Conservation (phyloP, 768 basidiomycete species). For the Mycena rosella region DNA sequence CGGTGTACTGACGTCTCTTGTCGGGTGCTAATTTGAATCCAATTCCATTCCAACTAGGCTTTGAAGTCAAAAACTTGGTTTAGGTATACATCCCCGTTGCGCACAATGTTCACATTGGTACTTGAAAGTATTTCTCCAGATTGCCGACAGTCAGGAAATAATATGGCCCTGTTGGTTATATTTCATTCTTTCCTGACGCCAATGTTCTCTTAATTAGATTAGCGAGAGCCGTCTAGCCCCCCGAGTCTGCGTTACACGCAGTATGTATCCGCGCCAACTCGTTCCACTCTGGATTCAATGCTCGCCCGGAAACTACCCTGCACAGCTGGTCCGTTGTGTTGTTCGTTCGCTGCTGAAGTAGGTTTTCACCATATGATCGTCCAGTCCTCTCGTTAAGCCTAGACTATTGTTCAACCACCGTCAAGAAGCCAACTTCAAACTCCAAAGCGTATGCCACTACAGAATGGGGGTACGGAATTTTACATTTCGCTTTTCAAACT, state of each 20-base stretch:
- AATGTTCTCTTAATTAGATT: conserved; percentile 12
- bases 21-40: conserved; percentile 7
- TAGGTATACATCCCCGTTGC: conserved; percentile 5
- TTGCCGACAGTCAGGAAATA: conserved; percentile 9
- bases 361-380: conserved; percentile 6
- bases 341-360: conserved; percentile 20
- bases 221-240: conserved; percentile 8
- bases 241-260: conserved; percentile 5
- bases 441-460: not conserved
- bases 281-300: conserved; percentile 19
- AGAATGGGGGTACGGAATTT: not conserved
- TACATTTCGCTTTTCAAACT: conserved; percentile 13
- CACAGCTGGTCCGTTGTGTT: conserved; percentile 18
- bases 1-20: conserved; percentile 5
- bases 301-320: conserved; percentile 9
- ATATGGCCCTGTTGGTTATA: conserved; percentile 11
- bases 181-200: conserved; percentile 13
- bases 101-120: conserved; percentile 4
- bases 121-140: conserved; percentile 8
- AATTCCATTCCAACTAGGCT: conserved; percentile 9
- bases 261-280: conserved; percentile 13
- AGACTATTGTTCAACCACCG: conserved; percentile 17
- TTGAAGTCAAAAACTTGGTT: conserved; percentile 13
- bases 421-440: conserved; percentile 2
- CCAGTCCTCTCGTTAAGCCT: conserved; percentile 15